Evolutionary conservation across 768 basidiomycete species (phyloP).

Genomic region (Lyophyllum atratum): DNA sequence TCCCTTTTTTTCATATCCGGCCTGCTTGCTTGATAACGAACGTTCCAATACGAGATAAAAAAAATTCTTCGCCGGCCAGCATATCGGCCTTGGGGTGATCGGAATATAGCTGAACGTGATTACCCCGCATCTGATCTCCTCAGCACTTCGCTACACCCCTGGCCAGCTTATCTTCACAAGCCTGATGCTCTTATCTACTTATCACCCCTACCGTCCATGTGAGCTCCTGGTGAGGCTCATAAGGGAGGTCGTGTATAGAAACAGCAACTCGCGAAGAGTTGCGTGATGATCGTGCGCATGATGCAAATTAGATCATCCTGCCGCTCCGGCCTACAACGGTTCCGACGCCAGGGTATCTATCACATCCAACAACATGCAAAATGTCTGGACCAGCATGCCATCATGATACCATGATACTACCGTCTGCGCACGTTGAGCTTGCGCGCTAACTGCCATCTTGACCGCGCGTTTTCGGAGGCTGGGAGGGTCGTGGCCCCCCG

Average conservation of each 20-base stretch:
- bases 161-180: neutral
- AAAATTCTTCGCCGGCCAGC: neutral
- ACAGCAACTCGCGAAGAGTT: neutral
- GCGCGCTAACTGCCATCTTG: neutral
- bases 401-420: neutral
- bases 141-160: neutral
- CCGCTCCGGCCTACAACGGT: neutral
- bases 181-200: neutral
- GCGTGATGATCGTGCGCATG: neutral
- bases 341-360: neutral
- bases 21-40: neutral
- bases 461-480: neutral
- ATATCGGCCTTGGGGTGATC: neutral
- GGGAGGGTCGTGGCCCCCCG: neutral
- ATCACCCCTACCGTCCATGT: neutral
- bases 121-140: slow-evolving; percentile 13
- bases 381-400: neutral
- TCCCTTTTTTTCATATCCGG: neutral
- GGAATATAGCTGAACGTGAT: slow-evolving; percentile 14
- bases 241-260: neutral
- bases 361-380: neutral
- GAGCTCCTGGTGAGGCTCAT: neutral
- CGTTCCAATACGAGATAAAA: neutral
- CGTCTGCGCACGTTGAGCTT: neutral
- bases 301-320: neutral